Evolutionary conservation across 306 rosid genomes (phyloP).

Genomic region (Fragaria vesca): DNA sequence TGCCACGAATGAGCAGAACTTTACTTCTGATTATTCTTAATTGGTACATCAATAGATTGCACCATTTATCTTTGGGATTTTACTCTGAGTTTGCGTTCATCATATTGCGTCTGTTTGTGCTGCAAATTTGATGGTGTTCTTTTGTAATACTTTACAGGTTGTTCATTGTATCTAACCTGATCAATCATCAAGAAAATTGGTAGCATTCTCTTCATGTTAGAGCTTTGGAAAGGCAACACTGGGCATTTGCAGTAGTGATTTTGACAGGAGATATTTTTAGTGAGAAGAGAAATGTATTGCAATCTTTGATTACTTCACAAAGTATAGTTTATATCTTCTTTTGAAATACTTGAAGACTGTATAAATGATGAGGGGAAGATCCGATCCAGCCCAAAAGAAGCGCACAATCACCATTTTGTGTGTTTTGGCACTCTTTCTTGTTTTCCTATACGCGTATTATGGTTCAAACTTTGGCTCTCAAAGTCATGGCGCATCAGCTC

Average conservation of each 20-base stretch:
- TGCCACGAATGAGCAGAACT: background rate
- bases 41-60: background rate
- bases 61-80: background rate
- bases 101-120: background rate
- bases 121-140: conserved; percentile 23
- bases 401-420: conserved; percentile 57
- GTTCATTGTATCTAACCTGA: conserved; percentile 4
- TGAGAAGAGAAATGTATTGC: conserved; percentile 30
- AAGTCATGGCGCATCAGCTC: conserved; percentile 57
- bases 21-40: background rate
- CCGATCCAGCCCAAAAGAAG: conserved; percentile 81
- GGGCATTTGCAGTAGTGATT: conserved; percentile 4
- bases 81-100: background rate
- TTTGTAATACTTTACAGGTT: conserved; percentile 41
- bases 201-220: background rate
- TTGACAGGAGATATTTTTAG: conserved; percentile 26
- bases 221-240: conserved; percentile 4
- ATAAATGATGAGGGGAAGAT: conserved; percentile 79
- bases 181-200: conserved; percentile 7
- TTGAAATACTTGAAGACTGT: conserved; percentile 31
- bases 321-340: conserved; percentile 12
- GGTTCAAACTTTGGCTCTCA: conserved; percentile 86
- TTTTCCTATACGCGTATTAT: conserved; percentile 71
- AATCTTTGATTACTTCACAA: conserved; percentile 19
- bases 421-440: conserved; percentile 57